These are phyloP conservation scores for Nakaseomyces glabratus DNA, from an alignment of 1,139 yeast species.

Conservation along the genomic window DNA sequence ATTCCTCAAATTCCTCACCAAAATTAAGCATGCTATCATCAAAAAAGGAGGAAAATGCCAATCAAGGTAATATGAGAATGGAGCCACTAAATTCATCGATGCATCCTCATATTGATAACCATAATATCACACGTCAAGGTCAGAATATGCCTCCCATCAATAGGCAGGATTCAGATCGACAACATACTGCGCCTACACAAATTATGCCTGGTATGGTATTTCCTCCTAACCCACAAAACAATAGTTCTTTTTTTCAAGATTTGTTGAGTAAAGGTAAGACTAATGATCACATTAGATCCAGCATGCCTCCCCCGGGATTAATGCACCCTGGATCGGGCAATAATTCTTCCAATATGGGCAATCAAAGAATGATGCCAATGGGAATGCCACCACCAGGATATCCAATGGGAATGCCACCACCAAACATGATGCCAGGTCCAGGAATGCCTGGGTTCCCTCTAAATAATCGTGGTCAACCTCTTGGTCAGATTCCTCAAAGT, in stretches of 20 bases:
- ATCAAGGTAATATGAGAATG: too few relatives aligned
- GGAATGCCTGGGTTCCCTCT: conserved; percentile 5
- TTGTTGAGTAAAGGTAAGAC: conserved; percentile 25
- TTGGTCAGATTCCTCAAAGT: background rate
- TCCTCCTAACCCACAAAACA: conserved; percentile 15
- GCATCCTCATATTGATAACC: conserved; percentile 3
- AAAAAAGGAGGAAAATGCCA: too few relatives aligned
- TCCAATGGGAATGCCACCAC: conserved; percentile 25
- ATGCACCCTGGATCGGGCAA: conserved; percentile 12
- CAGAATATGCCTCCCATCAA: conserved; percentile 3
- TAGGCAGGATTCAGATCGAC: conserved; percentile 5
- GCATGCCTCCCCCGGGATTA: conserved; percentile 14
- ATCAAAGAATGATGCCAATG: conserved; percentile 10
- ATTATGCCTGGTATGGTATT: conserved; percentile 8
- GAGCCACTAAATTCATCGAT: too few relatives aligned
- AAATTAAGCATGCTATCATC: too few relatives aligned
- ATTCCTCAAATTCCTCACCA: too few relatives aligned
- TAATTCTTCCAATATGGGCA: conserved; percentile 1
- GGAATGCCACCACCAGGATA: conserved; percentile 15
- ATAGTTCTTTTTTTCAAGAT: conserved; percentile 26
- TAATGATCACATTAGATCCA: conserved; percentile 7
- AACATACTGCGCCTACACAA: conserved; percentile 10
- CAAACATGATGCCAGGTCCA: conserved; percentile 22
- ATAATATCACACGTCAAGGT: conserved; percentile 7
- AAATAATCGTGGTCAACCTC: background rate